Percentiles rank a stretch among this genome's conserved stretches.
phyloP scores from a whole-genome alignment of 169 alveolate species.

The Theileria parva region DNA sequence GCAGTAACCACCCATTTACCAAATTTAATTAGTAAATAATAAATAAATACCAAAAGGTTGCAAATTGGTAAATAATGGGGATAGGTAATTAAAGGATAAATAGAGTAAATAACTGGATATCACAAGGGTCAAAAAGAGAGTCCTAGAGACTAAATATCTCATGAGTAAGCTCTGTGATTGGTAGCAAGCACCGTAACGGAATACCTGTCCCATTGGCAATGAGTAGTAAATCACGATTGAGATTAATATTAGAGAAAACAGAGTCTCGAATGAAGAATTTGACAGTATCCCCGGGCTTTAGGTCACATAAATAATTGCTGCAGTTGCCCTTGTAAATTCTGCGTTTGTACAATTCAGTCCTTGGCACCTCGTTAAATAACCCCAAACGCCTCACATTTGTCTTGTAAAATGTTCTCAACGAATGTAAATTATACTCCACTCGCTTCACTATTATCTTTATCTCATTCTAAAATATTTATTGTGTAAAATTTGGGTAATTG shows the following conservation, averaged over 20 bases:
- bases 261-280: constrained; percentile 62
- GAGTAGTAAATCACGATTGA: constrained; percentile 57
- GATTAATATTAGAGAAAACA: constrained; percentile 12
- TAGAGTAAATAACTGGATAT: not conserved
- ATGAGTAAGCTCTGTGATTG: not conserved
- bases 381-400: not conserved
- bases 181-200: not conserved
- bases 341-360: not conserved
- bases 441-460: constrained; percentile 38
- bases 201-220: constrained; percentile 76
- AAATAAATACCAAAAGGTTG: not conserved
- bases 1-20: not conserved
- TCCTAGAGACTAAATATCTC: not conserved
- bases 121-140: not conserved
- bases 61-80: not conserved
- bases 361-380: not conserved
- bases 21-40: too few relatives aligned
- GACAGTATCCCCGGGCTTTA: constrained; percentile 42
- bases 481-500: too few relatives aligned
- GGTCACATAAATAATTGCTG: constrained; percentile 33
- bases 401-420: constrained; percentile 34
- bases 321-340: constrained; percentile 64
- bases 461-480: too few relatives aligned
- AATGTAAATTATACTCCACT: constrained; percentile 10
- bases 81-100: too few relatives aligned